A percentile compares a stretch with the other conserved stretches of the same genome.
Conservation (phyloP, 1,139 yeast genomes). For the Suhomyces choctaworum region DNA sequence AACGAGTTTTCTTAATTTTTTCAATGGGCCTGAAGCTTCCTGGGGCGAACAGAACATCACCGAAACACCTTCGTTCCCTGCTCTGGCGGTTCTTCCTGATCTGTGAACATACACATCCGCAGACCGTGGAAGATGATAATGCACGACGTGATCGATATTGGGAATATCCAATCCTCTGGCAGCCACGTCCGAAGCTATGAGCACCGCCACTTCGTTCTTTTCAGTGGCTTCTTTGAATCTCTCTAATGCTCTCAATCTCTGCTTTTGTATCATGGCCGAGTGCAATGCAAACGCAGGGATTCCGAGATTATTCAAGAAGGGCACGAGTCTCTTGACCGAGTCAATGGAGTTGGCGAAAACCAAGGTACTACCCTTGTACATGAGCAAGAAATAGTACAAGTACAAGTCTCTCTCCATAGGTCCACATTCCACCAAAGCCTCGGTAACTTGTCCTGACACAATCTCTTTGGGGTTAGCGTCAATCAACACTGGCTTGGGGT, state of each 20-base stretch:
- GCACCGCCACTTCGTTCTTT: slow-evolving; percentile 59
- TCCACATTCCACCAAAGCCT: slow-evolving; percentile 89
- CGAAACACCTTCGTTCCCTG: slow-evolving; percentile 90
- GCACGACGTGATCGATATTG: slow-evolving; percentile 89
- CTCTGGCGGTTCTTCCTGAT: slow-evolving; percentile 98
- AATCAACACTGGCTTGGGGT: slow-evolving; percentile 59
- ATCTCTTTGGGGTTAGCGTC: slow-evolving; percentile 88
- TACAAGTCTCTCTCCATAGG: slow-evolving; percentile 87
- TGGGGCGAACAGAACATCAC: slow-evolving; percentile 91
- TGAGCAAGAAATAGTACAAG: slow-evolving; percentile 79
- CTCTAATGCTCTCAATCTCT: slow-evolving; percentile 83
- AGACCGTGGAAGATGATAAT: slow-evolving; percentile 90
- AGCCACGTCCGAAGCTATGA: slow-evolving; percentile 96
- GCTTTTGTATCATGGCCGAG: slow-evolving; percentile 94
- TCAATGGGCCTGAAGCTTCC: slow-evolving; percentile 86
- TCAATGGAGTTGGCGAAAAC: slow-evolving; percentile 95
- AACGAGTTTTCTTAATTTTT: slow-evolving; percentile 67
- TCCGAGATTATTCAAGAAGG: slow-evolving; percentile 67
- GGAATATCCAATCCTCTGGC: slow-evolving; percentile 98
- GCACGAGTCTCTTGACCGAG: slow-evolving; percentile 82
- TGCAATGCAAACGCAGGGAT: slow-evolving; percentile 82
- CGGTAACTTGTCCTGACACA: slow-evolving; percentile 74
- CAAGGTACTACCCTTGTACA: slow-evolving; percentile 87
- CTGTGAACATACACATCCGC: slow-evolving; percentile 96
- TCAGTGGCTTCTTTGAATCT: slow-evolving; percentile 58